These are phyloP conservation scores for Kodamaea ohmeri DNA, from an alignment of 1,139 yeast species.

Conservation along the genomic window DNA sequence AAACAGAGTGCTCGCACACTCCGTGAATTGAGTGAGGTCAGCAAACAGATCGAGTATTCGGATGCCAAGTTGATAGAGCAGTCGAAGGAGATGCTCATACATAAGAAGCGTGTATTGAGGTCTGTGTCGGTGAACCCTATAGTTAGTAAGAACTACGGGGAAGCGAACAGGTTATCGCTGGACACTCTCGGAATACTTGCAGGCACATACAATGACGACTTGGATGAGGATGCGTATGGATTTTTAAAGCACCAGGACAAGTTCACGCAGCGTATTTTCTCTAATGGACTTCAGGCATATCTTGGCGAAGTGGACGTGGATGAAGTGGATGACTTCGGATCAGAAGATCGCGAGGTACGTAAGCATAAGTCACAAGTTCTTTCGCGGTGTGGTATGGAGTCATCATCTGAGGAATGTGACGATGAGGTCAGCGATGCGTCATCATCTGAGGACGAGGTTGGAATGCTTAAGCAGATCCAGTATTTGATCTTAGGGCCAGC, in stretches of 20 bases:
- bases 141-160: slow-evolving; percentile 29
- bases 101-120: slow-evolving; percentile 44
- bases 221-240: slow-evolving; percentile 36
- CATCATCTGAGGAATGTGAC: slow-evolving; percentile 15
- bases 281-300: slow-evolving; percentile 29
- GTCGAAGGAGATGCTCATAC: slow-evolving; percentile 40
- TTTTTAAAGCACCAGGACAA: slow-evolving; percentile 32
- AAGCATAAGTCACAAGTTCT: slow-evolving; percentile 41
- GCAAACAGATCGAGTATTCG: slow-evolving; percentile 44
- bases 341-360: slow-evolving; percentile 21
- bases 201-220: slow-evolving; percentile 19
- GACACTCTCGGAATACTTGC: slow-evolving; percentile 19
- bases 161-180: slow-evolving; percentile 5
- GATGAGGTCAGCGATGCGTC: slow-evolving; percentile 15
- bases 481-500: slow-evolving; percentile 32
- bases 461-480: slow-evolving; percentile 37
- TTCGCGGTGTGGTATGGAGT: slow-evolving; percentile 11
- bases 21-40: slow-evolving; percentile 18
- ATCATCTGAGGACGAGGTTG: slow-evolving; percentile 22
- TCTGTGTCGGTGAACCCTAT: slow-evolving; percentile 46
- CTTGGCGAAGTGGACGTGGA: slow-evolving; percentile 22
- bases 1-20: slow-evolving; percentile 29
- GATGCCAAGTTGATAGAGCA: slow-evolving; percentile 52
- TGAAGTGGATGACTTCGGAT: slow-evolving; percentile 12
- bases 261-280: slow-evolving; percentile 30